Evolutionary conservation across 768 basidiomycete genomes (phyloP).

Genomic region (Hericium coralloides): DNA sequence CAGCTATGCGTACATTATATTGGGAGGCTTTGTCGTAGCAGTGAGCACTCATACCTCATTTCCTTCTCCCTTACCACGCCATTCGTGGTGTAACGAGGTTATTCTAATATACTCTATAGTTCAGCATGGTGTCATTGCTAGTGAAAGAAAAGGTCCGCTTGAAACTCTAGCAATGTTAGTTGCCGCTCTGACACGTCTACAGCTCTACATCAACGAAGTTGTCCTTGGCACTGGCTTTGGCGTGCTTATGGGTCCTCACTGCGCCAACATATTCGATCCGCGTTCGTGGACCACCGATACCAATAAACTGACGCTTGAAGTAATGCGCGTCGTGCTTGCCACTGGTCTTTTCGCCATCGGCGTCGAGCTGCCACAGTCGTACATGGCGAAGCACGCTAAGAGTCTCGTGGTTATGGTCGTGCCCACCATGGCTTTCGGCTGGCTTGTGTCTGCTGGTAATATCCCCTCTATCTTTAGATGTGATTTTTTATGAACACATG

Average conservation of each 20-base stretch:
- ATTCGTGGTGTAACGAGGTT: not conserved
- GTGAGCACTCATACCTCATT: slow-evolving; percentile 20
- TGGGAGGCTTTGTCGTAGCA: slow-evolving; percentile 48
- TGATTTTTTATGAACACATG: not conserved
- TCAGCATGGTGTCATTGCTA: slow-evolving; percentile 78
- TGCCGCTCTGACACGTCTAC: not conserved
- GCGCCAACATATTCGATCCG: slow-evolving; percentile 65
- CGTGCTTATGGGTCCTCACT: slow-evolving; percentile 62
- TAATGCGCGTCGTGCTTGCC: slow-evolving; percentile 83
- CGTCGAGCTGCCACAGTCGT: slow-evolving; percentile 82
- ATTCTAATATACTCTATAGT: slow-evolving; percentile 33
- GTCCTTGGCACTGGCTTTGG: slow-evolving; percentile 77
- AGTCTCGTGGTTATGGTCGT: slow-evolving; percentile 63
- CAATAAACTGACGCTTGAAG: slow-evolving; percentile 70
- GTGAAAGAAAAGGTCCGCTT: slow-evolving; percentile 66
- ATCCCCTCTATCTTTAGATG: not conserved
- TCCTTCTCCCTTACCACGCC: too few relatives aligned
- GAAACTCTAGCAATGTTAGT: not conserved
- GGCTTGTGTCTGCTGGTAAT: slow-evolving; percentile 68
- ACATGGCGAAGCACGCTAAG: slow-evolving; percentile 73
- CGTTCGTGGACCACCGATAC: slow-evolving; percentile 50
- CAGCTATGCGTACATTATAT: slow-evolving; percentile 49
- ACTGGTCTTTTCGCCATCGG: slow-evolving; percentile 93
- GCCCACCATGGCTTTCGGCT: slow-evolving; percentile 79
- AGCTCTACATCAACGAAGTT: slow-evolving; percentile 91